A percentile compares a stretch with the other conserved stretches of the same genome.
phyloP scores from a whole-genome alignment of 2,329 filamentous ascomycete species.

The Emmonsia crescens region DNA sequence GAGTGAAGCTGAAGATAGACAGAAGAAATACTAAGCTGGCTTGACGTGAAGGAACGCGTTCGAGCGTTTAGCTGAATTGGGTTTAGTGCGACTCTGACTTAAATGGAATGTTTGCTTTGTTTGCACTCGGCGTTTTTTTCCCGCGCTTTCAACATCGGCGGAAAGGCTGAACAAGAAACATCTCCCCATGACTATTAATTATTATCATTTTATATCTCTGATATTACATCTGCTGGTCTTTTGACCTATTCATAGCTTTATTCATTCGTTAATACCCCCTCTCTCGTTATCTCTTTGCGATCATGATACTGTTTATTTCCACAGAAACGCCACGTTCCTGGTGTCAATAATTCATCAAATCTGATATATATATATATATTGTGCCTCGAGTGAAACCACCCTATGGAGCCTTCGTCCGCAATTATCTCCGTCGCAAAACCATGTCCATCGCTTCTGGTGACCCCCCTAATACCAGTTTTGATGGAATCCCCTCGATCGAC shows the following conservation, averaged over 20 bases:
- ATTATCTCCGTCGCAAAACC: not conserved
- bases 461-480: constrained; percentile 10
- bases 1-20: too few relatives aligned
- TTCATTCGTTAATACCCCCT: not conserved
- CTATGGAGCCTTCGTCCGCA: not conserved
- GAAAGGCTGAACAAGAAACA: too few relatives aligned
- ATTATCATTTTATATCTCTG: not conserved
- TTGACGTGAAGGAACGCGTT: not conserved
- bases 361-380: too few relatives aligned
- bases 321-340: not conserved
- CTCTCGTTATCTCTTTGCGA: not conserved
- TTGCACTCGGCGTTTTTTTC: constrained; percentile 1
- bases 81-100: constrained; percentile 2
- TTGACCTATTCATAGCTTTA: not conserved
- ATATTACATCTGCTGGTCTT: not conserved
- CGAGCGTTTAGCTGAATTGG: not conserved
- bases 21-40: too few relatives aligned
- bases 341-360: not conserved
- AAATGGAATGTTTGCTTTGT: constrained; percentile 16
- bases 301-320: not conserved
- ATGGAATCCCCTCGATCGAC: constrained; percentile 9
- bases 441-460: constrained; percentile 1
- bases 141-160: not conserved
- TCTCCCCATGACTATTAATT: not conserved
- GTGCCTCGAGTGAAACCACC: too few relatives aligned